These are phyloP conservation scores for Tulasnella sp. DNA, from an alignment of 768 basidiomycete species.

Conservation along the genomic window DNA sequence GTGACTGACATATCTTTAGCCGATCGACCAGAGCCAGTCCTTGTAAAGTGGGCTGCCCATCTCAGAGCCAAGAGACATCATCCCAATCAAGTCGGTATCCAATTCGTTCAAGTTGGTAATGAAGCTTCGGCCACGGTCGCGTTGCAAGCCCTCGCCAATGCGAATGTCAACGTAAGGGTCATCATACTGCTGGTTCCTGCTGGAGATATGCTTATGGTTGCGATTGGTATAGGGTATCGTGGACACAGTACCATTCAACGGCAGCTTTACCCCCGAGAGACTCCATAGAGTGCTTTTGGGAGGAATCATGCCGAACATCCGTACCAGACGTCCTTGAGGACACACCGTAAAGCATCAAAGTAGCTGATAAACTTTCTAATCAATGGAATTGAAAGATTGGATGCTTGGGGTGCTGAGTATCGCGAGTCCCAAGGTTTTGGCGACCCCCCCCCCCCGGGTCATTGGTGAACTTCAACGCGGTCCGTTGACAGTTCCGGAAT, in stretches of 20 bases:
- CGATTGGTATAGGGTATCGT: constrained; percentile 11
- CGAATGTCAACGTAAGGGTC: background rate
- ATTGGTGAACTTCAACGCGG: no score
- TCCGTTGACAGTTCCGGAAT: no score
- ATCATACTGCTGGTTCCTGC: background rate
- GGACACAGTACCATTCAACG: constrained; percentile 23
- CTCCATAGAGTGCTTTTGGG: constrained; percentile 30
- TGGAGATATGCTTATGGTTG: background rate
- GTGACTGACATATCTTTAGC: background rate
- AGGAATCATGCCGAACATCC: no score
- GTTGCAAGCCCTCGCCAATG: constrained; percentile 31
- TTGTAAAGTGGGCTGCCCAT: background rate
- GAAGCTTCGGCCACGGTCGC: constrained; percentile 28
- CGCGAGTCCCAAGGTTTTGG: no score
- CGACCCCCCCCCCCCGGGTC: no score
- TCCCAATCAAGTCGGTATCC: constrained; percentile 25
- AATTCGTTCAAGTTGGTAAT: constrained; percentile 30
- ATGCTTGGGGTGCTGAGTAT: no score
- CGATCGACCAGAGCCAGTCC: background rate
- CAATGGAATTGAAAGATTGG: no score
- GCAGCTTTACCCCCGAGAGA: constrained; percentile 24
- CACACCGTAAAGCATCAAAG: no score
- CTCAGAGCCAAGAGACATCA: background rate
- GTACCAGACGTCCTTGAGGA: no score
- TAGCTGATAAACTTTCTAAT: no score